Conservation (phyloP, 2,329 filamentous ascomycete genomes). For the Aspergillus eucalypticola region DNA sequence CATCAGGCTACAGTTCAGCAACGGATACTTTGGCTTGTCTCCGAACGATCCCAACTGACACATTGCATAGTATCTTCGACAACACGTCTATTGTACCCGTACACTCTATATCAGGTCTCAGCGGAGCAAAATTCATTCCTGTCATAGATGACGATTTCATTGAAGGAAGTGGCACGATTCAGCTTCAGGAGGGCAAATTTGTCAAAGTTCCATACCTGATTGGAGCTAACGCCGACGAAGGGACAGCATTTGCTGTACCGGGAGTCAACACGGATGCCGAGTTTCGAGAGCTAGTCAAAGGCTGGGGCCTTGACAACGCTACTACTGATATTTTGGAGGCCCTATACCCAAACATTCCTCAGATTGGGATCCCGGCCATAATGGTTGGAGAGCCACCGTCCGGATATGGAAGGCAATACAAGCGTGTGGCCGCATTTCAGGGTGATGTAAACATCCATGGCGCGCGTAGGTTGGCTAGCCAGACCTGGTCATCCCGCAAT, state of each 20-base stretch:
- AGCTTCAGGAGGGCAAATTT: not conserved
- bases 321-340: not conserved
- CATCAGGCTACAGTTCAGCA: slow-evolving; percentile 6
- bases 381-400: not conserved
- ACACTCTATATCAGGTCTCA: not conserved
- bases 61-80: not conserved
- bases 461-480: not conserved
- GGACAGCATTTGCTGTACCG: not conserved
- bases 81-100: not conserved
- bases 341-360: not conserved
- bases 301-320: not conserved
- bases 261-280: not conserved
- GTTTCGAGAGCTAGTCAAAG: not conserved
- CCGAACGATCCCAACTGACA: not conserved
- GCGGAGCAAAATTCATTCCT: not conserved
- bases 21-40: slow-evolving; percentile 8
- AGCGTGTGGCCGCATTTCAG: not conserved
- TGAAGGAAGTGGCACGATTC: not conserved
- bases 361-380: not conserved
- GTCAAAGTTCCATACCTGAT: slow-evolving; percentile 1
- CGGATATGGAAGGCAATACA: not conserved
- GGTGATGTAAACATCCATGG: not conserved
- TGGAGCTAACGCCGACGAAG: not conserved
- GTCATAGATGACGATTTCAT: slow-evolving; percentile 12
- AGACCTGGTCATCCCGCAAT: no score